Conservation (phyloP, 2,329 filamentous ascomycete species). For the Diaporthe helianthi region DNA sequence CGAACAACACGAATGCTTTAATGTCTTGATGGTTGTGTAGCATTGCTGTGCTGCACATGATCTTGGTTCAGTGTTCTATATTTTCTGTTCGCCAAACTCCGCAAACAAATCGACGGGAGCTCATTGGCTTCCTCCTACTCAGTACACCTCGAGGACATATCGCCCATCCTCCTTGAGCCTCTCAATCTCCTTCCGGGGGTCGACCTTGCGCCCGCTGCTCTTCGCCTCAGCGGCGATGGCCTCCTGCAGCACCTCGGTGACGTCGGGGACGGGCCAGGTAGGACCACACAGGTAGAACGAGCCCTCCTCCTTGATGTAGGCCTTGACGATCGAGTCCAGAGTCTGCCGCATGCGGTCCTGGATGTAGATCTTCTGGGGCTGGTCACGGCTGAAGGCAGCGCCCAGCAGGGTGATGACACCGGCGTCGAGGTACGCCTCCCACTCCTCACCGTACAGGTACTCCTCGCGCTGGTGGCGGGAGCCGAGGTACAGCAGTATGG, state of each 20-base stretch:
- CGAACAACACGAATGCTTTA: not conserved
- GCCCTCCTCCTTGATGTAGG: constrained; percentile 87
- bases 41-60: not conserved
- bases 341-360: constrained; percentile 97
- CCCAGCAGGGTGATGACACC: constrained; percentile 95
- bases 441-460: constrained; percentile 98
- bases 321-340: constrained; percentile 79
- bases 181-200: constrained; percentile 91
- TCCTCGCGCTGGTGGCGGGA: constrained; percentile 97
- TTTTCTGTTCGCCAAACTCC: not conserved
- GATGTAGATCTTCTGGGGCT: constrained; percentile 99
- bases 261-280: constrained; percentile 98
- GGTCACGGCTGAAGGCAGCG: constrained; percentile 93
- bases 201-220: constrained; percentile 77
- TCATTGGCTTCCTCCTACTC: constrained; percentile 41
- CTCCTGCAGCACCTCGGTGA: constrained; percentile 92
- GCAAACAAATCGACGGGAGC: not conserved
- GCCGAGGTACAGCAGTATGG: constrained; percentile 94
- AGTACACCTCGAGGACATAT: constrained; percentile 98
- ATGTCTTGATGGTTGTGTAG: not conserved
- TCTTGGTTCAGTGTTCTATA: not conserved
- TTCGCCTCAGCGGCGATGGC: constrained; percentile 81
- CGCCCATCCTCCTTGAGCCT: constrained; percentile 92
- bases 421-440: constrained; percentile 96
- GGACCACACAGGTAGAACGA: constrained; percentile 97